Conservation (phyloP, 192 early-diverging fungal species). For the Coemansia sp. region DNA sequence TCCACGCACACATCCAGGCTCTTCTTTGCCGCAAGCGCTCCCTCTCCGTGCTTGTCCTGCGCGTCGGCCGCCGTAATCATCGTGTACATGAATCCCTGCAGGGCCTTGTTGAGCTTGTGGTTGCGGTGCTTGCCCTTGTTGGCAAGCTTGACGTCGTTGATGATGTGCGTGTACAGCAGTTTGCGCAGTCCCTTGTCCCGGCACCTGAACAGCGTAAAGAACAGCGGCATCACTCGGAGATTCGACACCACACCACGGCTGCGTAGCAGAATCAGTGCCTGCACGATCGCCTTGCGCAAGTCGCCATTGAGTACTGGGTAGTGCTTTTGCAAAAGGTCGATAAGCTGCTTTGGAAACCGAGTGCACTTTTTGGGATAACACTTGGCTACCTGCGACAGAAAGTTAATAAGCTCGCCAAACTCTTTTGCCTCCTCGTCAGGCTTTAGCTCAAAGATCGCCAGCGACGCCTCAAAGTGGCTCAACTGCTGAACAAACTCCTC, state of each 20-base stretch:
- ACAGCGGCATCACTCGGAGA: constrained; percentile 75
- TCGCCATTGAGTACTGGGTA: constrained; percentile 81
- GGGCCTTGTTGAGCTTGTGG: constrained; percentile 96
- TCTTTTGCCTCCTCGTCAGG: constrained; percentile 77
- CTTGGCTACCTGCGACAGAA: constrained; percentile 82
- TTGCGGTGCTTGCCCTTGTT: constrained; percentile 90
- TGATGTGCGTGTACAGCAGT: constrained; percentile 90
- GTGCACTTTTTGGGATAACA: constrained; percentile 86
- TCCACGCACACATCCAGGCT: constrained; percentile 98
- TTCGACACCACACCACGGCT: constrained; percentile 80
- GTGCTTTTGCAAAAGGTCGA: constrained; percentile 79
- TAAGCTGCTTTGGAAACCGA: constrained; percentile 81
- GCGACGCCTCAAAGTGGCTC: constrained; percentile 85
- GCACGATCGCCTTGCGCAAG: constrained; percentile 83
- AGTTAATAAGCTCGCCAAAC: constrained; percentile 87
- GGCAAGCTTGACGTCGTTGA: constrained; percentile 90
- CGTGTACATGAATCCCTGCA: constrained; percentile 98
- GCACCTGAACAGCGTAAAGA: constrained; percentile 95
- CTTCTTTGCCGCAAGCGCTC: constrained; percentile 91
- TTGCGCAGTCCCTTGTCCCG: constrained; percentile 90
- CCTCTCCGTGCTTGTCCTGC: constrained; percentile 65
- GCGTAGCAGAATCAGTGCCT: constrained; percentile 84
- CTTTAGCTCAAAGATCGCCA: constrained; percentile 87
- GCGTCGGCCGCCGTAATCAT: constrained; percentile 78
- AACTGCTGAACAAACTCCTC: constrained; percentile 95